Base-by-base conservation (phyloP, 306 rosid genomes). In the Hylodesmum podocarpum region DNA sequence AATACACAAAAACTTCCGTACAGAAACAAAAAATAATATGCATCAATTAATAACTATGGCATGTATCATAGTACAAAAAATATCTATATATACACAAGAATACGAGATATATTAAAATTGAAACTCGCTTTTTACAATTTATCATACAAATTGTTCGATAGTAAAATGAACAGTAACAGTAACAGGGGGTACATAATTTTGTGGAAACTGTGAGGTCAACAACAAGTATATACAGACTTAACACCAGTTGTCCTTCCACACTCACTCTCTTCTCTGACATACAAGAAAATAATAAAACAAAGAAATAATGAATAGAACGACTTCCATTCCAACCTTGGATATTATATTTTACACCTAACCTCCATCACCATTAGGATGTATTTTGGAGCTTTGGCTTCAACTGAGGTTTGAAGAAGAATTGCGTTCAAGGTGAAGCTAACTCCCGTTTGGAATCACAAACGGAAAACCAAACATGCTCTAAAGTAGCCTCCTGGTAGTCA, bases 271-370 rank as follows among this genome's bases (percentile, higher is more conserved):
- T 41, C 28, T 14, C 22, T 57, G 2, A 3, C 54, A 43, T 7
- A n/a, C 44, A 57, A 22, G 37, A 57, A 43, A 58, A 66, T 18
- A 46, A 72, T 10, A 65, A 65, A 51, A 27, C 3, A 66, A 72
- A 19, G 28, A 77, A 81, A 75, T 2, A 70, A 81, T 28, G 65
- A 75, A 81, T 55, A 8, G 12, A 64, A 47, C 59, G 70, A 28
- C 43, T 33, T 25, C 54, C 63, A 10, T 61, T 43, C 15, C 70
- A 44, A 50, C 64, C 71, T 24, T 12, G 13, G 39, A 29, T 53
- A 59, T 22, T 25, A 24, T 73, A 49, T 44, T 67, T 55, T 44
- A 59, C 80, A 74, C 40, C 66, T 39, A 46, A 44, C 66, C 55
- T 22, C 53, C 62, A 40, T 6, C 39, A 44, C 59, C 44, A 4